phyloP scores from a whole-genome alignment of 257 asterid species.

The Ligustrum vulgare region DNA sequence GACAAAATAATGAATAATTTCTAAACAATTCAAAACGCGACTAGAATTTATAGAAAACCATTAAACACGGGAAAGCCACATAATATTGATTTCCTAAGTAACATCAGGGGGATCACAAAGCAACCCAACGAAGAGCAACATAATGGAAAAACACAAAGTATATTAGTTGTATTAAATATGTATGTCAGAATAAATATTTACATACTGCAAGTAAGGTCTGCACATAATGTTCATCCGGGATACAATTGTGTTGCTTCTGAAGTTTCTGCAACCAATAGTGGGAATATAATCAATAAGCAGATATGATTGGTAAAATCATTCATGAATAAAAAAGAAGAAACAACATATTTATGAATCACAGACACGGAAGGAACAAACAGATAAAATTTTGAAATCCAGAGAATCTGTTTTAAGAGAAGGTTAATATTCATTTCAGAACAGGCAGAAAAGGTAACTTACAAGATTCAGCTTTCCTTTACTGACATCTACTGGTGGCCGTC shows the following conservation, averaged over 20 bases:
- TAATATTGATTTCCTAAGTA: constrained; percentile 6
- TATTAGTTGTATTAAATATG: not conserved
- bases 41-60: constrained; percentile 6
- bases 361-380: not conserved
- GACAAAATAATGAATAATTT: constrained; percentile 2
- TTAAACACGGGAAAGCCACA: not conserved
- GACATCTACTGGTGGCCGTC: constrained; percentile 71
- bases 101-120: not conserved
- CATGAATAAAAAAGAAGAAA: constrained; percentile 9
- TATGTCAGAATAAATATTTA: constrained; percentile 11
- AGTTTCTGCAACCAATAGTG: constrained; percentile 66
- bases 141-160: not conserved
- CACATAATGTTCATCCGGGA: constrained; percentile 98
- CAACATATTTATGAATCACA: not conserved
- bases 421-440: not conserved
- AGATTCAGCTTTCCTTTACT: constrained; percentile 59
- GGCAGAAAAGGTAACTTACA: constrained; percentile 51
- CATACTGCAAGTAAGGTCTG: constrained; percentile 88
- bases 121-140: not conserved
- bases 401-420: constrained; percentile 7
- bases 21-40: constrained; percentile 3
- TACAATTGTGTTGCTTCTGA: constrained; percentile 94
- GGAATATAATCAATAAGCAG: constrained; percentile 23
- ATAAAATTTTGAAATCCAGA: constrained; percentile 9
- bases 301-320: not conserved